Percentiles rank a stretch among this genome's conserved stretches.
Conservation (phyloP, 805 yeast species). For the Kodamaea sagamina region DNA sequence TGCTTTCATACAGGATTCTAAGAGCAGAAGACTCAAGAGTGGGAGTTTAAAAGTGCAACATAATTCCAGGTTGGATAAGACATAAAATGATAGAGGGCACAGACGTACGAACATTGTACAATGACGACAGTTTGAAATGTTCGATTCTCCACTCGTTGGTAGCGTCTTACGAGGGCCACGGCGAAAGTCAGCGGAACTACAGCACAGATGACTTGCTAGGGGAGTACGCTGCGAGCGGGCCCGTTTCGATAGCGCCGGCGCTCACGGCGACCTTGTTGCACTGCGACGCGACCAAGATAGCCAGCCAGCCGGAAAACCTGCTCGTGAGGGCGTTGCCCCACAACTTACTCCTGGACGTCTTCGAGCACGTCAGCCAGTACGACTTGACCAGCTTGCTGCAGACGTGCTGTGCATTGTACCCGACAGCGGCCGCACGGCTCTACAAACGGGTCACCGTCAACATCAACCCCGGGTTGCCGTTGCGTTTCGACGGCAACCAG, state of each 20-base stretch:
- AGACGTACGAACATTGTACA: neutral
- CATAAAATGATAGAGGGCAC: too few species aligned
- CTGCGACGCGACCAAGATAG: neutral
- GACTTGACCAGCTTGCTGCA: constrained; percentile 29
- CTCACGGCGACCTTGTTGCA: neutral
- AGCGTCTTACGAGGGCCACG: constrained; percentile 1
- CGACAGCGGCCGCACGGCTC: constrained; percentile 25
- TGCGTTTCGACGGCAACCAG: constrained; percentile 8
- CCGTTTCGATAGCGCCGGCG: neutral
- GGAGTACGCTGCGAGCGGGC: too few species aligned
- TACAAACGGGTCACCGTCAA: constrained; percentile 34
- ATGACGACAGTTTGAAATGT: constrained; percentile 28
- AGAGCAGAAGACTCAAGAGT: neutral
- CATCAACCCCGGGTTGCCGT: constrained; percentile 31
- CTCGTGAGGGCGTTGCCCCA: constrained; percentile 17
- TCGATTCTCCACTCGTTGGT: constrained; percentile 20
- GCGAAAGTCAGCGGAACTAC: constrained; percentile 1
- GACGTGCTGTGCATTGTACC: constrained; percentile 25
- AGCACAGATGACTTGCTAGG: neutral
- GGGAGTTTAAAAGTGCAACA: neutral
- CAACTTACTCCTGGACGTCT: constrained; percentile 15
- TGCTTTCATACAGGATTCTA: constrained; percentile 2
- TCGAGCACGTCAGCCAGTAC: constrained; percentile 33
- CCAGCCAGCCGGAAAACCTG: constrained; percentile 16
- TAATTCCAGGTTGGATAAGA: too few species aligned